Evolutionary conservation across 768 basidiomycete genomes (phyloP), one percentile per base, ranked within the genome.

Genomic region (Trametes cingulata): DNA sequence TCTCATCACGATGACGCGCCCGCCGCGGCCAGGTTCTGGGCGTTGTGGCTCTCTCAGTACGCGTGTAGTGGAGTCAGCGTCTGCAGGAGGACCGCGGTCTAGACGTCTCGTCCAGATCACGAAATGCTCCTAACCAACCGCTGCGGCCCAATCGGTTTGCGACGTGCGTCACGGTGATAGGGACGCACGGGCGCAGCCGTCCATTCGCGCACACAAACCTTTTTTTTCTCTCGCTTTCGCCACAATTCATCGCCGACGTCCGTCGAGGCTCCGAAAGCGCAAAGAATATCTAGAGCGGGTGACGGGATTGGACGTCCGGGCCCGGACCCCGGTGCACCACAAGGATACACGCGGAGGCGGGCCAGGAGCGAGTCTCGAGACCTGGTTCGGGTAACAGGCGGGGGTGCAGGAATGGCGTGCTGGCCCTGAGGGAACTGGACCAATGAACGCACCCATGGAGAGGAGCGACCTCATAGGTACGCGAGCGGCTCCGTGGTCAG

Each of bases 291-390:
- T 48, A 41, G 37, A 37, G 20, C 37, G 19, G 19, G 12, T 35
- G 29, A 36, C 39, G 56, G 56, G 47, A 36, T 37, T 39, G 43
- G 24, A 10, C 12, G 15, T 25, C 56, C 56, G 47, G 56, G 46
- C 19, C 56, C 56, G 56, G 54, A 12, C 25, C 43, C 29, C 45
- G 33, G 20, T 8, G 45, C 17, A 45, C 20, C 42, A 41, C 22
- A 54, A 22, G 52, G 36, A 20, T 14, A 42, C 12, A n/a, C 27
- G 42, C 29, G 52, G 15, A 24, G 37, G n/a, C 12, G 17, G 43
- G 54, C 54, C 43, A 33, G 45, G n/a, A 10, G 45, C 45, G 46
- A 45, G 53, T 56, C 55, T 47, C 55, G 46, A 48, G 55, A 29
- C 55, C 45, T 12, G 14, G 14, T 29, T 47, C 36, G 55, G 46